Base-by-base conservation (phyloP, 306 rosid species). In the Malus orientalis region DNA sequence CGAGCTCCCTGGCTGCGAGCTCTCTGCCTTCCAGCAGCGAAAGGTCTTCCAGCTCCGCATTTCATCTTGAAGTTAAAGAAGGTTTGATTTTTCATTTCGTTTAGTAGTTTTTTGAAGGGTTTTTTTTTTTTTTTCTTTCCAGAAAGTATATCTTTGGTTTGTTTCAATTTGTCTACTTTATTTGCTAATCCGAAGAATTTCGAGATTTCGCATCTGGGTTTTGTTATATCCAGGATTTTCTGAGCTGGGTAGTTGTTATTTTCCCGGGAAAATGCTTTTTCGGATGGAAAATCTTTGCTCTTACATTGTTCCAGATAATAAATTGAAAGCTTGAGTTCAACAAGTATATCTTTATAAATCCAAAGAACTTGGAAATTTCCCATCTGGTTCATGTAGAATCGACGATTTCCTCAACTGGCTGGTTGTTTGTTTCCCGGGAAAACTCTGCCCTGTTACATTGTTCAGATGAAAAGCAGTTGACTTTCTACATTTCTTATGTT, bases 11-110 rank as follows among this genome's bases (percentile, higher is more conserved):
- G 33, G 91, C 93, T 0, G 91, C 91, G 15, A 78, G 82, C 76
- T 86, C 90, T 74, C 68, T 82, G 69, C 95, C 92, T 54, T 87
- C 95, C 0, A 90, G 95, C 82, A 90, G 95, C 22, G 95, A 90
- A 71, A 79, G 83, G 79, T 88, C 95, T 45, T 90, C 90, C 4
- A 88, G 89, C 87, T 88, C 90, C 11, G 95, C 92, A 23, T 85
- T 90, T 20, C 90, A 81, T 1, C 77, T 78, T 61, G 89, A 88
- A 64, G 76, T 78, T 5, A 87, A 86, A 80, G 90, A 86, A 84
- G 90, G 92, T 88, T 36, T n/a, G 25, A 15, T 55, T 55, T 57
- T 57, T 30, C 16, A 47, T 1, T 16, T 74, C 62, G 16, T 42
- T 47, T 27, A 2, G 22, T 32, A 32, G 15, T 55, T 73, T 36